Percentiles rank a stretch among this genome's conserved stretches.
Evolutionary conservation across 306 rosid genomes (phyloP).

Genomic region (Canavalia gladiata): DNA sequence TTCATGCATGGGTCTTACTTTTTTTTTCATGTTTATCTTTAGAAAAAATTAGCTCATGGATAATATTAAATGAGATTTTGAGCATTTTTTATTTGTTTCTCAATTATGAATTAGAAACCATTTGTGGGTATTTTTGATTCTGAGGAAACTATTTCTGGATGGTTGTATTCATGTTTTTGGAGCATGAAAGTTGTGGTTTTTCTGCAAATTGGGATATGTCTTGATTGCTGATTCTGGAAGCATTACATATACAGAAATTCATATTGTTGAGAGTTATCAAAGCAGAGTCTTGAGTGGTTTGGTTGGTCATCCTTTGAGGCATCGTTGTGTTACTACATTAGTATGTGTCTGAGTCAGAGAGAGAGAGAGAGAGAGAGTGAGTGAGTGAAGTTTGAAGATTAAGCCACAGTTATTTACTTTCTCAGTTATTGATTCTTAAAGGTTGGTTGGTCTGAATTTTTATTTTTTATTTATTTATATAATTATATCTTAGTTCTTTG

Average conservation of each 20-base stretch:
- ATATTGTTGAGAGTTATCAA: conserved; percentile 38
- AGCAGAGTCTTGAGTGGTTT: conserved; percentile 40
- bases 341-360: conserved; percentile 39
- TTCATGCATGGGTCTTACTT: too few relatives aligned
- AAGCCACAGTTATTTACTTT: conserved; percentile 61
- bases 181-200: conserved; percentile 52
- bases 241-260: conserved; percentile 27
- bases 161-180: conserved; percentile 24
- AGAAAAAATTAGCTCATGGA: too few relatives aligned
- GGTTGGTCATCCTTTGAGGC: conserved; percentile 44
- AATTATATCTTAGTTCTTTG: conserved; percentile 14
- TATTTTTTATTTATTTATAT: neutral
- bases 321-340: neutral
- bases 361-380: neutral
- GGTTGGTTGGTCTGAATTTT: conserved; percentile 68
- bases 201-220: conserved; percentile 23
- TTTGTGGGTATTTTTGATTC: conserved; percentile 53
- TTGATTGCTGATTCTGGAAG: conserved; percentile 58
- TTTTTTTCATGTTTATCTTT: neutral
- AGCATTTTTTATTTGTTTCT: conserved; percentile 55
- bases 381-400: conserved; percentile 61
- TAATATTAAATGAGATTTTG: conserved; percentile 5
- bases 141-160: conserved; percentile 49
- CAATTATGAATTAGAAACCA: conserved; percentile 40
- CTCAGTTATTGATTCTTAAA: conserved; percentile 65